Conservation (phyloP, 495 filamentous ascomycete species). For the Melanomma pulvis-pyrius region DNA sequence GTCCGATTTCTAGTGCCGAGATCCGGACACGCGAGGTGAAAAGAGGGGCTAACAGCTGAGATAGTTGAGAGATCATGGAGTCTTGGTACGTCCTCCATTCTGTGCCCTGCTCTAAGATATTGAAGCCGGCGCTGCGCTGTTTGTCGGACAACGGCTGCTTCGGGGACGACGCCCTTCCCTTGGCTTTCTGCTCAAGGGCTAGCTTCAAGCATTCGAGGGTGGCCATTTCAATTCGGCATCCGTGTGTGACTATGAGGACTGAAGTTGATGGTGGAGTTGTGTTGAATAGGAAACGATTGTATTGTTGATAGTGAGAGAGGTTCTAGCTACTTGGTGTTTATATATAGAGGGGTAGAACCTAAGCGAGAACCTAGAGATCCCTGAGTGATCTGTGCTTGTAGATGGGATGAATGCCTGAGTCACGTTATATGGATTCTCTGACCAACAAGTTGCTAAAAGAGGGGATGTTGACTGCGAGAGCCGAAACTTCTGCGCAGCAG, state of each 20-base stretch:
- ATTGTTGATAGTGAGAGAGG: too few relatives aligned
- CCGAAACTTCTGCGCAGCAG: not conserved
- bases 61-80: constrained; percentile 63
- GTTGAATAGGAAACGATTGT: too few relatives aligned
- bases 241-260: constrained; percentile 12
- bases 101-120: constrained; percentile 51
- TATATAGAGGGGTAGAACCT: too few relatives aligned
- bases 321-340: too few relatives aligned
- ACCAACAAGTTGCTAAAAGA: too few relatives aligned
- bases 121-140: constrained; percentile 59
- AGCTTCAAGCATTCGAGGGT: constrained; percentile 55
- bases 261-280: too few relatives aligned
- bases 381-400: too few relatives aligned
- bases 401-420: too few relatives aligned
- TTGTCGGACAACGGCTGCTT: constrained; percentile 50
- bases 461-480: not conserved
- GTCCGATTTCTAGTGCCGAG: constrained; percentile 64
- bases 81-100: constrained; percentile 56
- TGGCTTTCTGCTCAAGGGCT: constrained; percentile 52
- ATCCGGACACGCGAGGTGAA: constrained; percentile 52
- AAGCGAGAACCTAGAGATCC: too few relatives aligned
- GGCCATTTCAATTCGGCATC: constrained; percentile 51
- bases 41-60: constrained; percentile 52
- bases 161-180: constrained; percentile 29
- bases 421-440: too few relatives aligned